phyloP scores from a whole-genome alignment of 306 rosid genomes.

The Vigna radiata region DNA sequence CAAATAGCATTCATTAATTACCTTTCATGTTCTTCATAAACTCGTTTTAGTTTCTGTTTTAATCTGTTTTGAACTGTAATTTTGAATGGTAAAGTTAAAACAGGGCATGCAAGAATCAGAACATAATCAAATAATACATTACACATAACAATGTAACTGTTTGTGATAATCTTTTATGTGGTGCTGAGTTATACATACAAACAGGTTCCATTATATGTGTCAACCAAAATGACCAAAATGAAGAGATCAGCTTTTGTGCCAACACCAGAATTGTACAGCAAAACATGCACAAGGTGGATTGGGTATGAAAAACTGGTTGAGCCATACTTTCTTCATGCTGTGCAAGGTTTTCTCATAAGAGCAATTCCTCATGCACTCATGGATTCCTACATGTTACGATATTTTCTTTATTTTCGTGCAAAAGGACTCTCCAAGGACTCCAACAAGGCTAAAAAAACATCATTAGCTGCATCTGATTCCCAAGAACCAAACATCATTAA shows the following conservation, averaged over 20 bases:
- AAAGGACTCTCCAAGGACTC: constrained; percentile 40
- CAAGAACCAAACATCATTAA: background rate
- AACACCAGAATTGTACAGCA: constrained; percentile 47
- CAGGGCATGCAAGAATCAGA: too few relatives aligned
- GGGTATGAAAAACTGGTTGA: constrained; percentile 60
- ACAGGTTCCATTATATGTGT: constrained; percentile 73
- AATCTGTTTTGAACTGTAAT: too few relatives aligned
- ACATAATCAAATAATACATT: too few relatives aligned
- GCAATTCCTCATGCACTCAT: constrained; percentile 39
- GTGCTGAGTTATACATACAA: background rate
- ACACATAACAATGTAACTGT: background rate
- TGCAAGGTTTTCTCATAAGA: constrained; percentile 51
- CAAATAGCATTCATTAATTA: background rate
- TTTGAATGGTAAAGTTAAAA: too few relatives aligned
- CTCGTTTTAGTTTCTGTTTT: too few relatives aligned
- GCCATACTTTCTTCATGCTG: constrained; percentile 64
- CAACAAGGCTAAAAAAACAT: constrained; percentile 9
- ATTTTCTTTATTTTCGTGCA: constrained; percentile 35
- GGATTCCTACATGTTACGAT: constrained; percentile 40
- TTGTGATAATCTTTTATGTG: background rate
- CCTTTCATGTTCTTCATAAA: too few relatives aligned
- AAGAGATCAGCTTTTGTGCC: constrained; percentile 65
- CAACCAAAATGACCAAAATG: constrained; percentile 68
- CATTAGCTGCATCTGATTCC: constrained; percentile 24
- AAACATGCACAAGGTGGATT: constrained; percentile 47